Conservation (phyloP, 768 basidiomycete genomes). For the Tephrocybe sp. region DNA sequence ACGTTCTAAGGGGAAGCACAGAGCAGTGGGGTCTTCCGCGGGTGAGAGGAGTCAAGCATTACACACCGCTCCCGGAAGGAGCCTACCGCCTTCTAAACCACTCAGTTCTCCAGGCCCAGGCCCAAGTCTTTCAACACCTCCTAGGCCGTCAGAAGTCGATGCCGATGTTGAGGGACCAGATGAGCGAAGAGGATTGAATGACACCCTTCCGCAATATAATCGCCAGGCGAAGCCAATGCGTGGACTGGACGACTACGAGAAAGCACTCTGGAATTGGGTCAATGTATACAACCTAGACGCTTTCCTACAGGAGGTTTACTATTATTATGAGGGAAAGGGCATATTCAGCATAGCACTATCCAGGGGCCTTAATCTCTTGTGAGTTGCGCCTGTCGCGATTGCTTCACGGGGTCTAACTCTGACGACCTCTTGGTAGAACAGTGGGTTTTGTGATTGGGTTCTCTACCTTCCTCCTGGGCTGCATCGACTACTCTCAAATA, state of each 20-base stretch:
- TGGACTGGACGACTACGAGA: conserved; percentile 81
- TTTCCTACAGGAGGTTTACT: conserved; percentile 93
- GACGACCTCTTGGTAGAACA: conserved; percentile 58
- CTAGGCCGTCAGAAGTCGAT: conserved; percentile 64
- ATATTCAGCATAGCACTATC: conserved; percentile 93
- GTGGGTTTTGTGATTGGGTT: conserved; percentile 98
- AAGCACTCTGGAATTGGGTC: conserved; percentile 97
- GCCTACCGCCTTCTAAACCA: conserved; percentile 39
- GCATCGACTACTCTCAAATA: conserved; percentile 87
- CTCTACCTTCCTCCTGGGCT: conserved; percentile 93
- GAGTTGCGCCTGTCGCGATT: conserved; percentile 32
- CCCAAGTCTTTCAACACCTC: conserved; percentile 49
- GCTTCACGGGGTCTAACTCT: conserved; percentile 6
- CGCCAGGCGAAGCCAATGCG: conserved; percentile 50
- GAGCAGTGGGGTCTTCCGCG: conserved; percentile 14
- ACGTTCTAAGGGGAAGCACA: conserved; percentile 26
- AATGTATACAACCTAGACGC: conserved; percentile 97
- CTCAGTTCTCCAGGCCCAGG: conserved; percentile 22
- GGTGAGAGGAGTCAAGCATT: conserved; percentile 45
- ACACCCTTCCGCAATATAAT: conserved; percentile 28
- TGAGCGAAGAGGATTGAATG: conserved; percentile 20
- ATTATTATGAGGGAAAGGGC: conserved; percentile 95
- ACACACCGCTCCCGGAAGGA: conserved; percentile 45
- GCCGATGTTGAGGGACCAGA: conserved; percentile 36
- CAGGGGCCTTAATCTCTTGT: conserved; percentile 93